phyloP scores from a whole-genome alignment of 2,329 filamentous ascomycete genomes.

The Alternaria gaisen region DNA sequence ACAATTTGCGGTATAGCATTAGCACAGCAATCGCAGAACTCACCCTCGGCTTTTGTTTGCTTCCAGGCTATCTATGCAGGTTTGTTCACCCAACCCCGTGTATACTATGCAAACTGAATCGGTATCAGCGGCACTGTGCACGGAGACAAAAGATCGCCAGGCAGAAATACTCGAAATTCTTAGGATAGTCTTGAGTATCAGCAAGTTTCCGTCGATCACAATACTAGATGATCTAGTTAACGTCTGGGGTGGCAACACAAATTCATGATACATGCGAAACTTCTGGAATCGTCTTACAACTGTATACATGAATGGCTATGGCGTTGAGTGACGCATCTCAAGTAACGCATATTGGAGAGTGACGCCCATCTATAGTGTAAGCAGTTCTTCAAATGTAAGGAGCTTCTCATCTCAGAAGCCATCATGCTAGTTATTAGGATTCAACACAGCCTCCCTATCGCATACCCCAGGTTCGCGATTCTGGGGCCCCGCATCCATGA shows the following conservation, averaged over 20 bases:
- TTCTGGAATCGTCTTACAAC: not conserved
- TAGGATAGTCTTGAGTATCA: conserved; percentile 30
- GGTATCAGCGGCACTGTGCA: conserved; percentile 28
- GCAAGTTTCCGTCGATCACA: conserved; percentile 39
- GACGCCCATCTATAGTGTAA: not conserved
- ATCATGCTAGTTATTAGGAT: not conserved
- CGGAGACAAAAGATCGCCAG: conserved; percentile 32
- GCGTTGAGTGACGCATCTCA: not conserved
- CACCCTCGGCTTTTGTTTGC: conserved; percentile 41
- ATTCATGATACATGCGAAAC: conserved; percentile 33
- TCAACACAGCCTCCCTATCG: not conserved
- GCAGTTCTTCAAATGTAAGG: not conserved
- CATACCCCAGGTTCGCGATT: not conserved
- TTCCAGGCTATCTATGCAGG: conserved; percentile 44
- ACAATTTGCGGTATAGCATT: conserved; percentile 61
- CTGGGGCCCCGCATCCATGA: not conserved
- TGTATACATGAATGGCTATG: not conserved
- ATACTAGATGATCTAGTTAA: conserved; percentile 36
- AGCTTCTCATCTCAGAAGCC: not conserved
- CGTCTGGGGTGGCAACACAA: conserved; percentile 37
- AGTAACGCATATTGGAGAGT: not conserved
- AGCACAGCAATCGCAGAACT: conserved; percentile 44
- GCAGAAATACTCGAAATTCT: conserved; percentile 25
- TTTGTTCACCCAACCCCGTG: conserved; percentile 10
- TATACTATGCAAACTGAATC: conserved; percentile 2